Base-by-base conservation (phyloP, 2,329 filamentous ascomycete genomes). In the Fusarium buharicum region DNA sequence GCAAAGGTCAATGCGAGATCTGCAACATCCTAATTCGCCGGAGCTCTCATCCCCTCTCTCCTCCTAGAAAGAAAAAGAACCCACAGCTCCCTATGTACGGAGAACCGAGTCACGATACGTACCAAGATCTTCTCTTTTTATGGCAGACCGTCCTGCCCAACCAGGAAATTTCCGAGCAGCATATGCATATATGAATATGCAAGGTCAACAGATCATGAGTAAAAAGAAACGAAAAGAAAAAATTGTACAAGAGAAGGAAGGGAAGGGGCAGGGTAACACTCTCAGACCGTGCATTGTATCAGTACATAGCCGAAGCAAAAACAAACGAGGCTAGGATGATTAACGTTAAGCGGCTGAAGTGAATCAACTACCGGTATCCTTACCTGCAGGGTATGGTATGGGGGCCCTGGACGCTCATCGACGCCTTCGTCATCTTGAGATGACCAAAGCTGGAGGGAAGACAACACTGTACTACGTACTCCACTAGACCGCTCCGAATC, bases 61-160 rank as follows among this genome's bases (percentile, higher is more conserved):
- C 30, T n/a, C 30, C 13, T 14, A 10, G 27, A 13, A 28, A 13
- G 22, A 3, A 28, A 28, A 28, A 14, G 14, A 49, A 47, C 30
- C 49, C 38, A 36, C 50, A 27, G 34, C 18, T 27, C 34, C 52
- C 30, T 36, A 24, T 43, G 9, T 34, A 22, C n/a, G n/a, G n/a
- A n/a, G n/a, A 50, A 49, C 38, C n/a, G n/a, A 41, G 27, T 47
- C 54, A 55, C 60, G 57, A 53, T 64, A 59, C 63, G 56, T 56
- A 55, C 56, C 64, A 50, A 50, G 38, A 41, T 18, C 44, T 33
- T 41, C 12, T 30, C 13, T 37, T n/a, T 47, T 44, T 49, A 59
- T 37, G 45, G 34, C 44, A 48, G 57, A 53, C 50, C 55, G 34
- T 34, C 39, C 40, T 52, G 17, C 37, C 44, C 31, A 24, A 17